Base-by-base conservation (phyloP, 176 grass and related monocot species). In the Ensete glaucum region DNA sequence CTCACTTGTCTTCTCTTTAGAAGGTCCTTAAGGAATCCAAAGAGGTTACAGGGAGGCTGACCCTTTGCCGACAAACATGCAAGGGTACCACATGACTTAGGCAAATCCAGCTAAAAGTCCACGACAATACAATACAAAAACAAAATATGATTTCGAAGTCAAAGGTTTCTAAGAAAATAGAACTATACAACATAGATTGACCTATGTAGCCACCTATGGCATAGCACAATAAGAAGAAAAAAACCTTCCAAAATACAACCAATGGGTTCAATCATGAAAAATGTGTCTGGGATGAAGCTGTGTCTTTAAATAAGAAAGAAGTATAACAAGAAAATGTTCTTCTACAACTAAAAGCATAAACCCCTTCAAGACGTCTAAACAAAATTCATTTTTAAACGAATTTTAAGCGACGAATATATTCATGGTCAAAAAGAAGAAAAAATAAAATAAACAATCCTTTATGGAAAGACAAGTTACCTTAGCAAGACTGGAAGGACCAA, bases 401-500 rank as follows among this genome's bases (percentile, higher is more conserved):
- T 57, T 57, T 57, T 14, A 16, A 57, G 12, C 2, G 13, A 16
- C n/a, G 55, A 57, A 57, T 15, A 43, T 43, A 43, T 3, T 19
- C 67, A 6, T 50, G 1, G 7, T 43, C 34, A 43, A 43, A 78
- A 78, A 67, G 21, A 24, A 56, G 26, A 9, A 67, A 43, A 16
- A 21, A 17, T 22, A 9, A 24, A 29, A 52, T 52, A 64, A 9
- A 60, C 17, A 3, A 24, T 55, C 65, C 8, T 69, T 80, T 66
- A 67, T 81, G 17, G 80, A 50, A 57, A 74, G 53, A 81, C 54
- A 3, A 53, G 79, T 69, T 68, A 99, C 96, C 85, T 99, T 99
- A 64, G 85, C 83, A 84, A 99, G 88, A 81, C 54, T 84, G 48
- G 88, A 91, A 80, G 96, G 81, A 85, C 84, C 96, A 89, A 99